Evolutionary conservation across 2,329 filamentous ascomycete species (phyloP), one percentile per base, ranked within the genome.

Genomic region (Fusarium illudens): DNA sequence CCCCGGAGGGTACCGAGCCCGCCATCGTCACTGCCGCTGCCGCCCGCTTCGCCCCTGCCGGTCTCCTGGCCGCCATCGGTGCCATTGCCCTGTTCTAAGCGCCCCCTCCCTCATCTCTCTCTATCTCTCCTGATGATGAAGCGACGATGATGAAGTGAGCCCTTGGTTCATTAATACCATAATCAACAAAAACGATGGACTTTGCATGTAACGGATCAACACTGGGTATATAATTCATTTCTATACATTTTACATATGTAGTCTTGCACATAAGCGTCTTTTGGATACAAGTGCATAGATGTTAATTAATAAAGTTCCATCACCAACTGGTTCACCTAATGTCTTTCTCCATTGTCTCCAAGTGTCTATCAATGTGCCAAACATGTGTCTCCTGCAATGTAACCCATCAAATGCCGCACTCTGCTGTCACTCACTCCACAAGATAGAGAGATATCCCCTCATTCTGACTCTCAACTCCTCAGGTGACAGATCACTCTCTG

Each of bases 1-100:
- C 82, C 72, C 84, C 85, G 59, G 84, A 82, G 68, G 85, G 82
- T 78, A 87, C 86, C 69, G 84, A 79, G 81, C 87, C 85, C 81
- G 79, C 79, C 67, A 82, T 83, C 69, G 84, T 81, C 75, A 78
- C 87, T 70, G 87, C 86, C 42, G 87, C 85, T 68, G 87, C 84
- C 65, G 85, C 81, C 71, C 84, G 65, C 36, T 46, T 65, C 19
- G 65, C 56, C 27, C 65, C 65, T 11, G 65, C 65, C 29, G 65
- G 65, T 12, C 4, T 90, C 71, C 86, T 85, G 72, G 87, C 84
- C 82, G 76, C 88, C 72, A 80, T 89, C 77, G 88, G 84, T 75
- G 76, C 89, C 64, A 86, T 84, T 75, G 87, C 85, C 77, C 80
- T 85, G 75, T 83, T 88, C 81, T 89, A 88, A 85, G 39, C 30